Evolutionary conservation across 768 basidiomycete species (phyloP), one percentile per base, ranked within the genome.

Genomic region (Goffeauzyma gilvescens): DNA sequence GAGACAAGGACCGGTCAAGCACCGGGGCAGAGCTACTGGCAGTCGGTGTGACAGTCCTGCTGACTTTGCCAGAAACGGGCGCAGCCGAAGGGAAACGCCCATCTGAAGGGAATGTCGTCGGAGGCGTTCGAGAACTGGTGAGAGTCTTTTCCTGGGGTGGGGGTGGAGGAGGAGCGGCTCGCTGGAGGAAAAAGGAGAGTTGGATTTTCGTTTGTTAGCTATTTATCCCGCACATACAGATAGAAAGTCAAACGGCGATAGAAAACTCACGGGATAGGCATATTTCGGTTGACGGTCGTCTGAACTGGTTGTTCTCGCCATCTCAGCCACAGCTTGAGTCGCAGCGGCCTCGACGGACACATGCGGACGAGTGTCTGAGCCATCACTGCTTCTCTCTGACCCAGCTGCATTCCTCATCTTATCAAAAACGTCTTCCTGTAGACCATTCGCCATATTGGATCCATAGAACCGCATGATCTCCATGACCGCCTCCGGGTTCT

Each of bases 401-500:
- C 79, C 75, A 9, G 51, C 57, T 25, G 55, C 57, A 32, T 64
- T 55, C 41, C 59, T 62, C 46, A 60, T 63, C 45, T 55, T 55
- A 36, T 50, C 54, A 43, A 52, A 55, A 6, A 55, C 54, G 14
- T 50, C 48, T 32, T 49, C 53, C n/a, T 50, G 39, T 15, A 35
- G 25, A 49, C 55, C 32, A 50, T 58, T 45, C 12, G 39, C 42
- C 35, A 46, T 50, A 24, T 39, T 41, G 5, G 31, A 35, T 25
- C 87, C 82, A 64, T 93, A 96, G 67, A 96, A 95, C 58, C 89
- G 87, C 63, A 98, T 90, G 50, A 96, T 90, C 58, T 95, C 93
- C 76, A 89, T 86, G 14, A 62, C 59, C 3, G 86, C 86, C 65
- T 93, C 80, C 0, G 93, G 93, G 57, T 96, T 89, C 69, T 83